Evolutionary conservation across 2,329 filamentous ascomycete species (phyloP), one percentile per base, ranked within the genome.

Genomic region (Daldinia eschscholtzii): DNA sequence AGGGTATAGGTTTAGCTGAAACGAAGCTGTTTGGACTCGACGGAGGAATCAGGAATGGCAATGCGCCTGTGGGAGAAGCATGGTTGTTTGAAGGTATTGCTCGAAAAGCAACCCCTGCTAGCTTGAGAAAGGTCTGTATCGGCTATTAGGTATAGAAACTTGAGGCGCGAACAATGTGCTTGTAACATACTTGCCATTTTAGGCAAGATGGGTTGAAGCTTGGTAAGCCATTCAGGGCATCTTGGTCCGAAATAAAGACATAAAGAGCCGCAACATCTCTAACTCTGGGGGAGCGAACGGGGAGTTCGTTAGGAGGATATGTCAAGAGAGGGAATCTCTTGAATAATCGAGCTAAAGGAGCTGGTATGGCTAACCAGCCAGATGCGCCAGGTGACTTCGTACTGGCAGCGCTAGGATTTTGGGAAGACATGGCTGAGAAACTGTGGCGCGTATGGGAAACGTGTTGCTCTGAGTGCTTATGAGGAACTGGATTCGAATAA

Each of bases 171-270:
- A 66, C 26, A 9, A 57, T 59, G 57, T 59, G 28, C 55, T 13
- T 23, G 23, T 33, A 41, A 61, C 59, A 57, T 75, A 95, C 93
- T 92, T 98, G 96, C 94, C 94, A 98, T 84, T 95, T 97, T 76
- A 98, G 84, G 83, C 96, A 99, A 65, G 90, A 89, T 10, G 96
- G 96, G 79, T 98, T 98, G 82, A 92, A 97, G 72, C 93, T 97
- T 28, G 94, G 92, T 33, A 84, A 81, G 4, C 89, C 89, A 42
- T 77, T 77, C 63, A 80, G 79, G 37, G 89, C 91, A 74, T 89
- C 91, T n/a, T 86, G 82, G 1, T 88, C 83, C 13, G 86, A 88
- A 67, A 88, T 87, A 80, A 98, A 98, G 64, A 97, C 85, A 79
- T 94, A 94, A 7, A 99, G 84, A 9, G 88, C 85, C 69, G 87